phyloP scores from a whole-genome alignment of 73 alveolate species.

The Blepharisma japonicum region DNA sequence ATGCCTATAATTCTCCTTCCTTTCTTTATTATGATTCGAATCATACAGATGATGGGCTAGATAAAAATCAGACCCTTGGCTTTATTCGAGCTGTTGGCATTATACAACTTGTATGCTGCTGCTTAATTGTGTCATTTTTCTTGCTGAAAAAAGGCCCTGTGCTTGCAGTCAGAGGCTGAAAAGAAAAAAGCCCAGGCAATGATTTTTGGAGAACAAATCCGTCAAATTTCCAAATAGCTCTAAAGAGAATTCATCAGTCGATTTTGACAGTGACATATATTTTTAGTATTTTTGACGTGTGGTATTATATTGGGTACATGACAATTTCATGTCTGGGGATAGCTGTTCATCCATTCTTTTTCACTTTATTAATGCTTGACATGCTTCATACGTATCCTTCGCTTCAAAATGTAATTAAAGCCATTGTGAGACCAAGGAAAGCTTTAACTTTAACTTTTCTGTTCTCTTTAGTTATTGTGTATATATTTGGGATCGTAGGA shows the following conservation, averaged over 20 bases:
- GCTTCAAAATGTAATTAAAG: conserved; percentile 68
- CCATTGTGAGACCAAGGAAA: conserved; percentile 69
- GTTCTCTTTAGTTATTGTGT: conserved; percentile 57
- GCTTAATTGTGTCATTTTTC: conserved; percentile 52
- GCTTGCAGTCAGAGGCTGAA: conserved; percentile 47
- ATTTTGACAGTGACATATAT: conserved; percentile 38
- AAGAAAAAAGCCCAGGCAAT: neutral
- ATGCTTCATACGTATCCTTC: conserved; percentile 67
- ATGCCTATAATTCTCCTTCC: conserved; percentile 35
- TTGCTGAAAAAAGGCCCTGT: conserved; percentile 52
- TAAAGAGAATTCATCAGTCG: conserved; percentile 30
- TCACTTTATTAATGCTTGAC: conserved; percentile 69
- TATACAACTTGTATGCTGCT: conserved; percentile 48
- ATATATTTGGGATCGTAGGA: conserved; percentile 56
- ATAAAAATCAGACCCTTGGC: conserved; percentile 28
- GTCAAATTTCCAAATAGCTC: conserved; percentile 32
- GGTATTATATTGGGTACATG: conserved; percentile 67
- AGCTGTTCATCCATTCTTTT: conserved; percentile 65
- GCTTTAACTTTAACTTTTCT: conserved; percentile 59
- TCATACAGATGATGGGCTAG: conserved; percentile 5
- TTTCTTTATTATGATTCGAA: conserved; percentile 31
- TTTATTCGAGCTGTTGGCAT: conserved; percentile 41
- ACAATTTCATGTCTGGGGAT: conserved; percentile 64
- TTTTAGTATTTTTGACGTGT: conserved; percentile 50
- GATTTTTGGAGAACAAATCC: conserved; percentile 27